Percentiles rank a stretch among this genome's conserved stretches.
Conservation (phyloP, 257 asterid species). For the Scutellaria galericulata region DNA sequence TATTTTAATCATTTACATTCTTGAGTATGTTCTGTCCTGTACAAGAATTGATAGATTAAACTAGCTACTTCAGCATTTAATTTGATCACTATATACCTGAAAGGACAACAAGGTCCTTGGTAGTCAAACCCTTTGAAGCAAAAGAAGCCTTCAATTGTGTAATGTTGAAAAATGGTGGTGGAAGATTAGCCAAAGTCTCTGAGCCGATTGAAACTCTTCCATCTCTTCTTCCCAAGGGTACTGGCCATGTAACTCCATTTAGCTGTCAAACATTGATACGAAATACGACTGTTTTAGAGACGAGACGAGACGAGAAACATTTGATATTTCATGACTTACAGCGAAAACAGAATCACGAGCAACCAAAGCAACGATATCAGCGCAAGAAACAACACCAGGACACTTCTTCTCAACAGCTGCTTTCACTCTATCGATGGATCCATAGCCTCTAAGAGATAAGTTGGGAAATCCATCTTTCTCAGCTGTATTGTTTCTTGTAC, state of each 20-base stretch:
- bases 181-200: constrained; percentile 45
- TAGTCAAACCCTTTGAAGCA: constrained; percentile 50
- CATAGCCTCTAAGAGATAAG: constrained; percentile 52
- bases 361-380: constrained; percentile 69
- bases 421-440: constrained; percentile 59
- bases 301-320: neutral
- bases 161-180: constrained; percentile 52
- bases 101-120: constrained; percentile 62
- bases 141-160: constrained; percentile 46
- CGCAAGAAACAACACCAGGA: constrained; percentile 78
- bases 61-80: too few species aligned
- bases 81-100: constrained; percentile 45
- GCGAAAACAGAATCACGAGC: constrained; percentile 52
- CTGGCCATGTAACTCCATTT: constrained; percentile 54
- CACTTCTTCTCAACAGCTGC: constrained; percentile 56
- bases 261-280: constrained; percentile 30
- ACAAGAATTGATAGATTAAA: too few species aligned
- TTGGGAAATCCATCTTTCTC: constrained; percentile 69
- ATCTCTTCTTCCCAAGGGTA: constrained; percentile 62
- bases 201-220: constrained; percentile 49
- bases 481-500: constrained; percentile 43
- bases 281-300: neutral
- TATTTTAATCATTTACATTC: too few species aligned
- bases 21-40: too few species aligned
- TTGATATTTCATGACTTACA: constrained; percentile 32